phyloP scores from a whole-genome alignment of 108 stramenopile genomes.

The Asterionellopsis glacialis region DNA sequence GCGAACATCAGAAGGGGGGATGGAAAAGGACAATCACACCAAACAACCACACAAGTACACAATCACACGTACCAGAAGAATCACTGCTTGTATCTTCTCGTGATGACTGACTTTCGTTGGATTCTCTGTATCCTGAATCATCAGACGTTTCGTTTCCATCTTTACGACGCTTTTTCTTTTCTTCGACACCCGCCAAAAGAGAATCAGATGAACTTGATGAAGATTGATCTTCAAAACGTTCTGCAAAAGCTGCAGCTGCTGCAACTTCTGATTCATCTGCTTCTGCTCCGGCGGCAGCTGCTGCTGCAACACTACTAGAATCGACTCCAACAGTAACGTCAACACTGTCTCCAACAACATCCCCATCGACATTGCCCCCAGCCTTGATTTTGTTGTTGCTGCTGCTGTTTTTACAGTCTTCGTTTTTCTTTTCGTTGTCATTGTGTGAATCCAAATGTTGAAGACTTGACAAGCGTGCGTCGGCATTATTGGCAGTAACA shows the following conservation, averaged over 20 bases:
- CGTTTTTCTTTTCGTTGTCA: not conserved
- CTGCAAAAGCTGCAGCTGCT: not conserved
- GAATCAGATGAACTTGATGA: conserved; percentile 47
- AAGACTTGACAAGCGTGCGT: conserved; percentile 67
- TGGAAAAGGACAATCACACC: too few relatives aligned
- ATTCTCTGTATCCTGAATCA: conserved; percentile 80
- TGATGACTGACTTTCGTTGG: conserved; percentile 47
- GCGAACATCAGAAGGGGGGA: too few relatives aligned
- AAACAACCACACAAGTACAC: not conserved
- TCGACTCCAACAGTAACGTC: too few relatives aligned
- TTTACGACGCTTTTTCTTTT: conserved; percentile 30
- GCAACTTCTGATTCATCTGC: conserved; percentile 10
- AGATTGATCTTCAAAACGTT: conserved; percentile 32
- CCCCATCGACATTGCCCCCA: not conserved
- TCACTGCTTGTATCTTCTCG: conserved; percentile 45
- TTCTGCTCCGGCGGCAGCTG: conserved; percentile 9
- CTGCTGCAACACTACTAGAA: not conserved
- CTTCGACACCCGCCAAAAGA: conserved; percentile 33
- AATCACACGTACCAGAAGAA: not conserved
- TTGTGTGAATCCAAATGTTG: conserved; percentile 39
- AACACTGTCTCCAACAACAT: too few relatives aligned
- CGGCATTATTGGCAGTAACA: conserved; percentile 85
- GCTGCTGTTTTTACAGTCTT: not conserved
- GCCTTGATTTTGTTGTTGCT: not conserved
- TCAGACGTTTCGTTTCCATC: conserved; percentile 43